Conservation (phyloP, 2,329 filamentous ascomycete genomes). For the Claviceps spartinae region DNA sequence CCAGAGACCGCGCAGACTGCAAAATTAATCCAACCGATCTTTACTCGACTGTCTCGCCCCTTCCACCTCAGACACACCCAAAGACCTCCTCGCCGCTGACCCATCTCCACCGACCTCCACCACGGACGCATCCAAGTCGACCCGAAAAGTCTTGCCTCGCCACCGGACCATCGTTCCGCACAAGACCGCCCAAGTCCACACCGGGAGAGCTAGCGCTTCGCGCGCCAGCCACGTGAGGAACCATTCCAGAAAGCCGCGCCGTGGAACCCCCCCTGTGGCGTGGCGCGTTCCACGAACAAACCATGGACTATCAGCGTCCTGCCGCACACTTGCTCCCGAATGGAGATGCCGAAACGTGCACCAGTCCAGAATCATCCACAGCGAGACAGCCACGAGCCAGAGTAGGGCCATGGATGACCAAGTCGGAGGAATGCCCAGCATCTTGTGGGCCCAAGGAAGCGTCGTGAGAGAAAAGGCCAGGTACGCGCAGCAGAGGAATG, state of each 20-base stretch:
- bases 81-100: slow-evolving; percentile 1
- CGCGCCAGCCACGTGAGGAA: slow-evolving; percentile 71
- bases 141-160: slow-evolving; percentile 71
- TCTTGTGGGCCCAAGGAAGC: slow-evolving; percentile 45
- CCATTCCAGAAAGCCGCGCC: slow-evolving; percentile 56
- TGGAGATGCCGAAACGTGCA: slow-evolving; percentile 62
- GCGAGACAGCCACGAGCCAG: slow-evolving; percentile 51
- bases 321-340: slow-evolving; percentile 53
- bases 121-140: slow-evolving; percentile 75
- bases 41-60: slow-evolving; percentile 12
- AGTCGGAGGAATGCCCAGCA: slow-evolving; percentile 42
- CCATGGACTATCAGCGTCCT: slow-evolving; percentile 57
- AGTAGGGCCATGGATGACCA: slow-evolving; percentile 52
- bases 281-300: slow-evolving; percentile 46
- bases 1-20: too few relatives aligned
- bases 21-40: slow-evolving; percentile 12
- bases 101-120: slow-evolving; percentile 20
- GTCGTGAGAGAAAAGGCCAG: slow-evolving; percentile 68
- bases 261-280: slow-evolving; percentile 21
- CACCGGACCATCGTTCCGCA: slow-evolving; percentile 80
- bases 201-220: slow-evolving; percentile 69
- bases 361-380: slow-evolving; percentile 69
- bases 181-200: slow-evolving; percentile 83
- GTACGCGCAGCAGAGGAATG: slow-evolving; percentile 69
- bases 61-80: slow-evolving; percentile 11